Evolutionary conservation across 1,284 basidiomycete species (phyloP), one percentile per base, ranked within the genome.

Genomic region (Moniliella sp.): DNA sequence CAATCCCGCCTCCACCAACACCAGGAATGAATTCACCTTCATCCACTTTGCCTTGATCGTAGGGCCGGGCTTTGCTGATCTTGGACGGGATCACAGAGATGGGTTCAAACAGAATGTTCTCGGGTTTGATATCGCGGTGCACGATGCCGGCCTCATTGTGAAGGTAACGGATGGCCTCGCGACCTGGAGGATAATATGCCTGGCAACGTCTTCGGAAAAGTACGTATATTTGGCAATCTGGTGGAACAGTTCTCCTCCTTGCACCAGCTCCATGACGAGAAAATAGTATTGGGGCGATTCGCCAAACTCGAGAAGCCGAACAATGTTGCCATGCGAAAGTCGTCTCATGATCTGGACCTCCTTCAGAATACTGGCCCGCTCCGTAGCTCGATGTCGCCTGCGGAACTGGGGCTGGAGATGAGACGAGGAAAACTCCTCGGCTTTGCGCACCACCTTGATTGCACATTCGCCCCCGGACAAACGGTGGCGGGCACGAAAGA

Each of bases 311-410:
- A 55, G 21, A 2, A 59, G 45, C 18, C 48, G 42, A 78, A 97
- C 77, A 47, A 99, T 78, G 18, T 75, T 72, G 5, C 79, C 74
- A 56, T 97, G 84, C 45, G 77, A 76, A 39, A 75, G 77, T 13
- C 82, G 82, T 18, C 88, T 79, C 91, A 99, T 99, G 52, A 99
- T 97, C 64, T 93, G 84, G 4, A 99, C 91, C 72, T 99, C n/a
- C n/a, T 99, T 97, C 48, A 97, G 72, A 37, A 97, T 93, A 61
- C 94, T 94, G 41, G 86, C 76, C 45, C 91, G n/a, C n/a, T 57
- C 50, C 32, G 52, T 56, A 31, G 46, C 52, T 31, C 48, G 44
- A 36, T 49, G 51, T 43, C 55, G 55, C 43, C 55, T 57, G 35
- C 48, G 36, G 37, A 50, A 49, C 33, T 47, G 37, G 17, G 47